These are phyloP conservation scores for Colletotrichum sp. DNA, from an alignment of 2,329 filamentous ascomycete species.

Conservation along the genomic window DNA sequence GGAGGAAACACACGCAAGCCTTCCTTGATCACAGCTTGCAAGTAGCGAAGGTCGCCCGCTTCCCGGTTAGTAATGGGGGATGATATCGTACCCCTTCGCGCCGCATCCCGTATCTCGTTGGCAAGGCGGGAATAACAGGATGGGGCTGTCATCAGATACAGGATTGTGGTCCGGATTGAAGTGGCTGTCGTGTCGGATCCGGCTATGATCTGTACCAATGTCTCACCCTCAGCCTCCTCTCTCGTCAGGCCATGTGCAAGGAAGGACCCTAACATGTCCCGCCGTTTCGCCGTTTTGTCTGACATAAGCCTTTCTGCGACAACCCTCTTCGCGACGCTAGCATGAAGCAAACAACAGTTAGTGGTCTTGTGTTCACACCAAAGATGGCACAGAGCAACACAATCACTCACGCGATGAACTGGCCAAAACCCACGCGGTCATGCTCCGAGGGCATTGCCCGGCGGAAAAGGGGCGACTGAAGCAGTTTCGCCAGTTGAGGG, in stretches of 20 bases:
- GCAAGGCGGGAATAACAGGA: conserved; percentile 50
- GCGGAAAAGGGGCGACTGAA: conserved; percentile 45
- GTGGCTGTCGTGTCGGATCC: conserved; percentile 42
- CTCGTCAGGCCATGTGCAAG: conserved; percentile 40
- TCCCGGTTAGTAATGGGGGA: conserved; percentile 37
- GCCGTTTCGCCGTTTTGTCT: conserved; percentile 20
- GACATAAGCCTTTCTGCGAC: conserved; percentile 25
- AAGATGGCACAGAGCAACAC: background rate
- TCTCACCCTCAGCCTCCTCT: conserved; percentile 32
- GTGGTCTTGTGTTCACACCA: background rate
- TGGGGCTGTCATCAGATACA: conserved; percentile 57
- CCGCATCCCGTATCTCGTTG: conserved; percentile 48
- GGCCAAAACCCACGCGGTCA: conserved; percentile 43
- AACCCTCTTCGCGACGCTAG: conserved; percentile 25
- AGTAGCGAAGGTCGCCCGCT: conserved; percentile 45
- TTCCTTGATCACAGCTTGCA: conserved; percentile 56
- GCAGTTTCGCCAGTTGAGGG: conserved; percentile 43
- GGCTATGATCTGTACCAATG: conserved; percentile 38
- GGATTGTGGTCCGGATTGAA: conserved; percentile 48
- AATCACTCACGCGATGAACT: conserved; percentile 34
- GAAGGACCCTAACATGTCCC: conserved; percentile 47
- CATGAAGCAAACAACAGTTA: background rate
- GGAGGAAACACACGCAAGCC: conserved; percentile 51
- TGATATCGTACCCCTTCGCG: conserved; percentile 27
- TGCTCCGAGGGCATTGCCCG: conserved; percentile 43